Percentiles rank a stretch among this genome's conserved stretches.
phyloP scores from a whole-genome alignment of 2,329 filamentous ascomycete genomes.

The Eutypa lata region DNA sequence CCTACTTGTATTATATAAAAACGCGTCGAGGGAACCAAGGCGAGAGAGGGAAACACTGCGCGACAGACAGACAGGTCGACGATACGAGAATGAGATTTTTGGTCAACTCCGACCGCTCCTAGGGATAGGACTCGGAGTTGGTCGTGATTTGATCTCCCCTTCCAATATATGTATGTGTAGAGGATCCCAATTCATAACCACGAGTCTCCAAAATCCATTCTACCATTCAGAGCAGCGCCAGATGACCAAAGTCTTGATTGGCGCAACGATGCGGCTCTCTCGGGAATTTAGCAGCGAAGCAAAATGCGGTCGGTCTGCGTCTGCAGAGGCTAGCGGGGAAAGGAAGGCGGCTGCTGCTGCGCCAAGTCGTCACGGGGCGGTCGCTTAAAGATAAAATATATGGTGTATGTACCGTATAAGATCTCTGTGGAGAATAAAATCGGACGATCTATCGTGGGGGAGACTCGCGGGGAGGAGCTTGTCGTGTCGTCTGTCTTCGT shows the following conservation, averaged over 20 bases:
- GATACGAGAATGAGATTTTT: not conserved
- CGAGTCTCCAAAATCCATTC: not conserved
- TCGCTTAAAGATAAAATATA: not conserved
- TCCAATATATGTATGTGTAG: not conserved
- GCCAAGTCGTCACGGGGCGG: not conserved
- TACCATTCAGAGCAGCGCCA: not conserved
- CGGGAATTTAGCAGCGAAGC: not conserved
- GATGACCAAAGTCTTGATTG: not conserved
- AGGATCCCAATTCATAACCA: not conserved
- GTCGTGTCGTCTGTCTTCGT: not conserved
- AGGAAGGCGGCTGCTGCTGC: too few species aligned
- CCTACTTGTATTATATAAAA: not conserved
- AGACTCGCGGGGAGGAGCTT: not conserved
- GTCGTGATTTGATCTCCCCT: not conserved
- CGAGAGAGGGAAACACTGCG: not conserved
- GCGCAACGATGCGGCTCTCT: not conserved
- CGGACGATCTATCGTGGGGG: not conserved
- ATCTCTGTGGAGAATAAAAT: not conserved
- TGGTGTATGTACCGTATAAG: too few species aligned
- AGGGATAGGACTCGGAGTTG: not conserved
- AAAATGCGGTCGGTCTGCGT: not conserved
- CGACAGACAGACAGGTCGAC: not conserved
- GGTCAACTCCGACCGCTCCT: not conserved
- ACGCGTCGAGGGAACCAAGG: not conserved
- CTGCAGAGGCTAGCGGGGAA: not conserved